Percentiles rank a stretch among this genome's conserved stretches.
Conservation (phyloP, 108 stramenopile genomes). For the Schizochytrium sp. region DNA sequence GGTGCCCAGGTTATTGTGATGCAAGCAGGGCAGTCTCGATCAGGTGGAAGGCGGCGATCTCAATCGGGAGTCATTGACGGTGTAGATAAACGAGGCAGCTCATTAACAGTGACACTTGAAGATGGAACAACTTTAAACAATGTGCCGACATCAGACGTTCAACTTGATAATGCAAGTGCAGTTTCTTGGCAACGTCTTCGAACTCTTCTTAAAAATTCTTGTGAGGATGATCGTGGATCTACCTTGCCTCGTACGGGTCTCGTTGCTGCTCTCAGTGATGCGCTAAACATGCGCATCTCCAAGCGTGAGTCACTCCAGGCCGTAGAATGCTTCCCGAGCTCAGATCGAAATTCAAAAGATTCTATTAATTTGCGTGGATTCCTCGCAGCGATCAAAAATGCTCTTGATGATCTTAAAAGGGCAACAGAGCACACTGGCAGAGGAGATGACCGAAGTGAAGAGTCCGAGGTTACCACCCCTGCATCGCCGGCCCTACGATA, state of each 20-base stretch:
- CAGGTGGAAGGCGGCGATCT: neutral
- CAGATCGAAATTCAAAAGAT: neutral
- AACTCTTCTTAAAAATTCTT: conserved; percentile 1
- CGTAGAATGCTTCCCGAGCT: neutral
- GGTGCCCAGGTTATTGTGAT: neutral
- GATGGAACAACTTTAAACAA: neutral
- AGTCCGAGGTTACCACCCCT: neutral
- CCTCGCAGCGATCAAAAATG: conserved; percentile 8
- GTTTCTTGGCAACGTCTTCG: neutral
- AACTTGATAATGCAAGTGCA: neutral
- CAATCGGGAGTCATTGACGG: neutral
- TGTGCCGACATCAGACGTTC: neutral
- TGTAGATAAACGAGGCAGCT: neutral
- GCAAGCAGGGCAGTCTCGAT: neutral
- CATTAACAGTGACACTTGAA: neutral
- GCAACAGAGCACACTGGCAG: neutral
- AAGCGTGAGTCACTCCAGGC: neutral
- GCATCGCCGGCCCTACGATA: neutral
- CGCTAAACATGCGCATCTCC: neutral
- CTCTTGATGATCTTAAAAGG: neutral
- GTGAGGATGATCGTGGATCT: neutral
- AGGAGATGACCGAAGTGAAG: neutral
- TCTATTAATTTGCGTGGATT: neutral
- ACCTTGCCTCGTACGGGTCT: neutral
- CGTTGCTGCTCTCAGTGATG: neutral